Percentiles rank a stretch among this genome's conserved stretches.
phyloP scores from a whole-genome alignment of 176 grass and related monocot genomes.

The Elaeis guineensis region DNA sequence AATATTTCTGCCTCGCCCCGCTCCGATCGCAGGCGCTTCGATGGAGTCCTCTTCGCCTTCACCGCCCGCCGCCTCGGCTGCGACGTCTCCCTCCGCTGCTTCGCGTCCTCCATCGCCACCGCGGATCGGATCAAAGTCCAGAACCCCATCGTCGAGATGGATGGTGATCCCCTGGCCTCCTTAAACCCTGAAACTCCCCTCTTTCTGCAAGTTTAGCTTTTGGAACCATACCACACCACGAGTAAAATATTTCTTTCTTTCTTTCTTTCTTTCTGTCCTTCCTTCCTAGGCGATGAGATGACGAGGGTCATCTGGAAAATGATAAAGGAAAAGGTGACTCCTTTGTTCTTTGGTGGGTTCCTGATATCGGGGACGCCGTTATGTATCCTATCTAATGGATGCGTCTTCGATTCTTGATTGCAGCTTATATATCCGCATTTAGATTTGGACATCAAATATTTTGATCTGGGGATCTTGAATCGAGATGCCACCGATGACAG shows the following conservation, averaged over 20 bases:
- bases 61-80: too few relatives aligned
- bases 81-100: constrained; percentile 43
- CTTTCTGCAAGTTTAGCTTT: too few relatives aligned
- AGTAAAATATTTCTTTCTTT: too few relatives aligned
- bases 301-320: constrained; percentile 85
- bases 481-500: constrained; percentile 77
- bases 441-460: constrained; percentile 91
- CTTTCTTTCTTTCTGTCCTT: too few relatives aligned
- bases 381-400: not conserved
- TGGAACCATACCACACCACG: too few relatives aligned
- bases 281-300: constrained; percentile 84
- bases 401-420: not conserved
- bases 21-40: constrained; percentile 12
- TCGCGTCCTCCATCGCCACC: constrained; percentile 39
- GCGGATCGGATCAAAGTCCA: constrained; percentile 54
- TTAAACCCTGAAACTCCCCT: too few relatives aligned
- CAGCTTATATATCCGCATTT: constrained; percentile 88
- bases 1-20: constrained; percentile 2
- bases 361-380: too few relatives aligned
- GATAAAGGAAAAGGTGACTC: constrained; percentile 85
- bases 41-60: constrained; percentile 7
- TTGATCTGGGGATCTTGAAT: constrained; percentile 81
- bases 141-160: constrained; percentile 99
- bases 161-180: constrained; percentile 22
- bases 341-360: not conserved